Percentiles rank a stretch among this genome's conserved stretches.
These are phyloP conservation scores for Apiospora malaysiana DNA, from an alignment of 2,329 filamentous ascomycete genomes.

Conservation along the genomic window DNA sequence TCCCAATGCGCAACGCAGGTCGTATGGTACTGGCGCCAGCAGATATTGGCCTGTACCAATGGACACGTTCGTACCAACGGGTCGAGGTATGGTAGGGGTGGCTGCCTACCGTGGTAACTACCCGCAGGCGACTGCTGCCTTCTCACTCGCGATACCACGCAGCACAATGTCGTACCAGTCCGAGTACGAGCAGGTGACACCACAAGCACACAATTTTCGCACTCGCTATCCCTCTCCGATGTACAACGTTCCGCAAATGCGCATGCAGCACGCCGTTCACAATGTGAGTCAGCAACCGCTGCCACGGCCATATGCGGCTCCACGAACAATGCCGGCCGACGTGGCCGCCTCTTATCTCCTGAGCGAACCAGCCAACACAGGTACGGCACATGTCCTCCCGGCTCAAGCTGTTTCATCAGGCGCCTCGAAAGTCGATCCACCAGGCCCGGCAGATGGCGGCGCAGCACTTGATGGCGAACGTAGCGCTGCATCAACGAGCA, in stretches of 20 bases:
- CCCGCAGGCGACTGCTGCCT: conserved; percentile 57
- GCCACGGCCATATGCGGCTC: conserved; percentile 74
- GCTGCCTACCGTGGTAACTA: conserved; percentile 66
- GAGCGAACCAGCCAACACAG: conserved; percentile 66
- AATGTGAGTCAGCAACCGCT: conserved; percentile 78
- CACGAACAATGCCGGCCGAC: conserved; percentile 73
- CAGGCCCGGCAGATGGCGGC: conserved; percentile 58
- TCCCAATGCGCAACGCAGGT: conserved; percentile 52
- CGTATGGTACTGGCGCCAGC: conserved; percentile 47
- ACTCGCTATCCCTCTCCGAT: conserved; percentile 64
- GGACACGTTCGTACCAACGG: background rate
- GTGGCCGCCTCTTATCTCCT: conserved; percentile 58
- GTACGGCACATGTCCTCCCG: conserved; percentile 61
- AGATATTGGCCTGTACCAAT: conserved; percentile 48
- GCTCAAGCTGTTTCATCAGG: conserved; percentile 53
- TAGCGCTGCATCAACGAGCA: conserved; percentile 51
- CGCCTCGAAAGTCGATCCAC: conserved; percentile 69
- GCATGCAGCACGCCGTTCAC: conserved; percentile 70
- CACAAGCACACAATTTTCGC: conserved; percentile 30
- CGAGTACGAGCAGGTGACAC: conserved; percentile 68
- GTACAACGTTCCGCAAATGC: conserved; percentile 76
- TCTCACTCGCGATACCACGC: conserved; percentile 62
- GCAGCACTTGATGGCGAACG: conserved; percentile 62
- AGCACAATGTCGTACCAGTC: conserved; percentile 59
- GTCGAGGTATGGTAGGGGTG: conserved; percentile 60